Percentiles rank a stretch among this genome's conserved stretches.
Evolutionary conservation across 1,139 yeast genomes (phyloP).

Genomic region (Geotrichum reessii): DNA sequence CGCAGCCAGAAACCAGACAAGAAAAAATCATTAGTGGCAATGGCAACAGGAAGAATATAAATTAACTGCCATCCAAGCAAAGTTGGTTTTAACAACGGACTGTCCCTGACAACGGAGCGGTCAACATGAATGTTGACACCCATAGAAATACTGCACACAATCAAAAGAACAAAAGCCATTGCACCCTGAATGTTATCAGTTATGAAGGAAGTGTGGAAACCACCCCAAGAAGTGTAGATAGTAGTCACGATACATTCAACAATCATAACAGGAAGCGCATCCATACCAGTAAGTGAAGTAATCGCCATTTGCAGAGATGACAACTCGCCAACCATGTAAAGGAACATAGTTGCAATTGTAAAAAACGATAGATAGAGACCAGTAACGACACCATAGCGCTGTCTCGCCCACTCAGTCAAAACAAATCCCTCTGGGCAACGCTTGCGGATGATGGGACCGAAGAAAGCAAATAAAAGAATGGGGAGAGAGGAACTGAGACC

Average conservation of each 20-base stretch:
- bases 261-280: slow-evolving; percentile 76
- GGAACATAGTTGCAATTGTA: slow-evolving; percentile 77
- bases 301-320: slow-evolving; percentile 74
- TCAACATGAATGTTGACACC: slow-evolving; percentile 74
- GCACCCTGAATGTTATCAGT: slow-evolving; percentile 87
- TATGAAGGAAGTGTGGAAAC: slow-evolving; percentile 79
- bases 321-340: slow-evolving; percentile 84
- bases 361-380: slow-evolving; percentile 73
- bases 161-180: slow-evolving; percentile 58
- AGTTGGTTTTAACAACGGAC: slow-evolving; percentile 59
- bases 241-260: slow-evolving; percentile 86
- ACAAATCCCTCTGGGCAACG: slow-evolving; percentile 89
- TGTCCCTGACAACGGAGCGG: slow-evolving; percentile 52
- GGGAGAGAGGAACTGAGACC: slow-evolving; percentile 81
- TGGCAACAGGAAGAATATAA: slow-evolving; percentile 78
- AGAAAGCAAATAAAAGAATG: slow-evolving; percentile 67
- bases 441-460: slow-evolving; percentile 75
- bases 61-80: slow-evolving; percentile 84
- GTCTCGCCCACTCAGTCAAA: slow-evolving; percentile 90
- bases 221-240: slow-evolving; percentile 82
- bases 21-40: slow-evolving; percentile 84
- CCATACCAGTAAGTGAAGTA: slow-evolving; percentile 68
- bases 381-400: slow-evolving; percentile 66
- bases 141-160: slow-evolving; percentile 74
- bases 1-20: slow-evolving; percentile 92